Evolutionary conservation across 176 grass and related monocot genomes (phyloP).

Genomic region (Dactylis glomerata): DNA sequence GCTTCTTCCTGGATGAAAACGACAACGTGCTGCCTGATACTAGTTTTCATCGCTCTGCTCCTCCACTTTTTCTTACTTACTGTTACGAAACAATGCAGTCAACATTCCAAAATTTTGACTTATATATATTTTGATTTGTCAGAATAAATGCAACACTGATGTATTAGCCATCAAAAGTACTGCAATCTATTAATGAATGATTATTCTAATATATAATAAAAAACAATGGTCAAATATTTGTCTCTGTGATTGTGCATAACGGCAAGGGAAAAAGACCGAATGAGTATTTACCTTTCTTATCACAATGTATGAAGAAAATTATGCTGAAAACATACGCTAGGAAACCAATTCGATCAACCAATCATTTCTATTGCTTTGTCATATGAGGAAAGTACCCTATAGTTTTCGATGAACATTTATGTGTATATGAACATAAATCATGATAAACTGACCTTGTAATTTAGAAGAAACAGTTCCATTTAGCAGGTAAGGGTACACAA

Average conservation of each 20-base stretch:
- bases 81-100: not conserved
- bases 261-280: not conserved
- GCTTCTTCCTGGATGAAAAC: not conserved
- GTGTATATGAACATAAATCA: not conserved
- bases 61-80: not conserved
- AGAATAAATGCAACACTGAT: not conserved
- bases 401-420: not conserved
- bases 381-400: not conserved
- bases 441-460: conserved; percentile 64
- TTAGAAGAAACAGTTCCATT: conserved; percentile 87
- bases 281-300: not conserved
- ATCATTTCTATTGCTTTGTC: not conserved
- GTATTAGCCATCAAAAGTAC: not conserved
- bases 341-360: not conserved
- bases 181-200: not conserved
- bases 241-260: not conserved
- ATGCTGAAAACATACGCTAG: not conserved
- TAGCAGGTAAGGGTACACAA: conserved; percentile 83
- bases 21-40: not conserved
- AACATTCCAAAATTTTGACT: not conserved
- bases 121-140: not conserved
- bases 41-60: not conserved
- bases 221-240: not conserved
- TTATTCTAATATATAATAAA: not conserved
- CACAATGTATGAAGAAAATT: not conserved